Base-by-base conservation (phyloP, 495 filamentous ascomycete genomes). In the Geoglossum glabrum region DNA sequence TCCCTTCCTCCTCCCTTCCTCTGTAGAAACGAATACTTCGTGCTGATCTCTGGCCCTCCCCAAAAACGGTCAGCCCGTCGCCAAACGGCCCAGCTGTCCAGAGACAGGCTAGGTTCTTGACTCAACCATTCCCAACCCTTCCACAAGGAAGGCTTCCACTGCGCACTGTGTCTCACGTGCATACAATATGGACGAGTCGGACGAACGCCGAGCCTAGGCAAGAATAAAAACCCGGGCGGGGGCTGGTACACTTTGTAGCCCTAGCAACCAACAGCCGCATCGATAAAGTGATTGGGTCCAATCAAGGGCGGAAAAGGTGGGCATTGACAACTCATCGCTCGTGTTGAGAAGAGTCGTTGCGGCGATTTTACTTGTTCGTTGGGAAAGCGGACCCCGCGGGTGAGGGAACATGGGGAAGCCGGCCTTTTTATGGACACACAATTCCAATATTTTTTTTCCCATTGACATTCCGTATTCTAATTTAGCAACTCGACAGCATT, bases 371-470 rank as follows among this genome's bases (percentile, higher is more conserved):
- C 28, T 52, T 52, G 49, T 45, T 19, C 40, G 40, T 19, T 21
- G 40, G n/a, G n/a, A 45, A 19, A 5, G 17, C 40, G 17, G 40
- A 3, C 3, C 40, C 3, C 17, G 36, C 13, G 36, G 8, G 9
- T 40, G 9, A 40, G 31, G 17, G 8, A 40, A 17, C 36, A 17
- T 17, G 36, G 36, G 36, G 36, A 17, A 17, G 13, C 7, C 5
- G 11, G 31, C 36, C 36, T 2, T 40, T 17, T 40, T 40, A 40
- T 40, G 36, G 36, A 40, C 36, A 2, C 2, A 15, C 64, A 63
- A 62, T 70, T 71, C 40, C 13, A 26, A 45, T 21, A 21, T 21
- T 3, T 45, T 45, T 45, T 45, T 3, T 45, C 3, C 10, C 10
- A 19, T 21, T 21, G 1, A 0, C n/a, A 1, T 45, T 40, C 36